Conservation (phyloP, 805 yeast species). For the Barnettozyma salicaria region DNA sequence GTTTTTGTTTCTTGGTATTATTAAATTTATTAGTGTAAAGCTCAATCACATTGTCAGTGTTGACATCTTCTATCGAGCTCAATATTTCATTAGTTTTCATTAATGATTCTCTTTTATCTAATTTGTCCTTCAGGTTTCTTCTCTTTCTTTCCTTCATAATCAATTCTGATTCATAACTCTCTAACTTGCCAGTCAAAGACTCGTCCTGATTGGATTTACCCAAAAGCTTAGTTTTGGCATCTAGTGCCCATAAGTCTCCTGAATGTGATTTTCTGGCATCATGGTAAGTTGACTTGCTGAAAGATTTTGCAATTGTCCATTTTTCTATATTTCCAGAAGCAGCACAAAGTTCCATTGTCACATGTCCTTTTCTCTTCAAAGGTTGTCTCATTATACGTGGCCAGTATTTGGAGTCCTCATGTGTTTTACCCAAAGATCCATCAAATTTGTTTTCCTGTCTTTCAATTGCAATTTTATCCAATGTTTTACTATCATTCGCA, state of each 20-base stretch:
- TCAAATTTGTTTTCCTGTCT: constrained; percentile 29
- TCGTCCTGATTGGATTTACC: constrained; percentile 31
- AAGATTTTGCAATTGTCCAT: constrained; percentile 81
- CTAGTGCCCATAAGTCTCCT: constrained; percentile 86
- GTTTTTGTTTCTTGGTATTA: constrained; percentile 23
- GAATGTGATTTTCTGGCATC: constrained; percentile 83
- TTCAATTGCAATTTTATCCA: constrained; percentile 36
- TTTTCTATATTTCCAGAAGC: constrained; percentile 75
- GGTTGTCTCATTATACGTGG: constrained; percentile 75
- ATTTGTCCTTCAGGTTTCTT: constrained; percentile 15
- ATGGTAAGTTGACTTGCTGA: constrained; percentile 68
- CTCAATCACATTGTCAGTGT: constrained; percentile 22
- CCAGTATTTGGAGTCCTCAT: constrained; percentile 39
- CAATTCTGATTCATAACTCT: constrained; percentile 30
- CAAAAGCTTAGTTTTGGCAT: constrained; percentile 45
- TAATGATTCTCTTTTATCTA: constrained; percentile 14
- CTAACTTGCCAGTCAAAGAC: constrained; percentile 27
- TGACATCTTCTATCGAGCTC: constrained; percentile 9
- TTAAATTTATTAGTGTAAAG: constrained; percentile 23
- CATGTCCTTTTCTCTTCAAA: constrained; percentile 74
- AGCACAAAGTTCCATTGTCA: constrained; percentile 71
- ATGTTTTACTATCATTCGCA: constrained; percentile 34
- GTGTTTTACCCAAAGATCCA: constrained; percentile 24
- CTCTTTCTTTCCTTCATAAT: constrained; percentile 17
- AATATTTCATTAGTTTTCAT: constrained; percentile 13